Evolutionary conservation across 441 rosid species (phyloP).

Genomic region (Populus tomentosa): DNA sequence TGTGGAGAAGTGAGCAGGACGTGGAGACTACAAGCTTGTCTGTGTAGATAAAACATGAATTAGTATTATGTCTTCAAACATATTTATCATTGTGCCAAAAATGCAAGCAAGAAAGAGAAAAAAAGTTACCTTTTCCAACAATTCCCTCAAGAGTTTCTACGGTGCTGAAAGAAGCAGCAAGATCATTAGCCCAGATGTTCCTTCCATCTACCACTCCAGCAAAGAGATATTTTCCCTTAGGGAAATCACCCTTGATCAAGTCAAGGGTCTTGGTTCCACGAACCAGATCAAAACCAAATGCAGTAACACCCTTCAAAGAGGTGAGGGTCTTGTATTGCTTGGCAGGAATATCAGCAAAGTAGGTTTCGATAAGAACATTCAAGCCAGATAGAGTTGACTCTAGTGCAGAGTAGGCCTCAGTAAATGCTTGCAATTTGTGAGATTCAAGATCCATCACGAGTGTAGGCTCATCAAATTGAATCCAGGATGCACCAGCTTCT

Average conservation of each 20-base stretch:
- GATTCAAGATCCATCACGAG: constrained; percentile 86
- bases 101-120: neutral
- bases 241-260: constrained; percentile 74
- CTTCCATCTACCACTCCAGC: constrained; percentile 98
- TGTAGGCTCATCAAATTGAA: constrained; percentile 92
- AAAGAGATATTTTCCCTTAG: constrained; percentile 77
- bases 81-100: neutral
- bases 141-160: constrained; percentile 60
- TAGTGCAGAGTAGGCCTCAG: constrained; percentile 65
- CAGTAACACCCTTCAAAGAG: constrained; percentile 85
- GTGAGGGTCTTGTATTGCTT: constrained; percentile 78
- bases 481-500: constrained; percentile 94
- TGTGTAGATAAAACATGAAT: constrained; percentile 25
- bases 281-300: constrained; percentile 81
- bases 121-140: constrained; percentile 71
- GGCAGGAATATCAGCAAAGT: constrained; percentile 88
- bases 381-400: constrained; percentile 79
- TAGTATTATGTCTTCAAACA: neutral
- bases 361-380: constrained; percentile 84
- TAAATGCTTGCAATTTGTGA: constrained; percentile 75
- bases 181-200: constrained; percentile 98
- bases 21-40: constrained; percentile 32
- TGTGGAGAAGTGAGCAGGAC: too few relatives aligned
- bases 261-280: constrained; percentile 85
- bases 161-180: constrained; percentile 64